Percentiles rank a stretch among this genome's conserved stretches.
Evolutionary conservation across 108 stramenopile genomes (phyloP).

Genomic region (Nannochloropsis salina): DNA sequence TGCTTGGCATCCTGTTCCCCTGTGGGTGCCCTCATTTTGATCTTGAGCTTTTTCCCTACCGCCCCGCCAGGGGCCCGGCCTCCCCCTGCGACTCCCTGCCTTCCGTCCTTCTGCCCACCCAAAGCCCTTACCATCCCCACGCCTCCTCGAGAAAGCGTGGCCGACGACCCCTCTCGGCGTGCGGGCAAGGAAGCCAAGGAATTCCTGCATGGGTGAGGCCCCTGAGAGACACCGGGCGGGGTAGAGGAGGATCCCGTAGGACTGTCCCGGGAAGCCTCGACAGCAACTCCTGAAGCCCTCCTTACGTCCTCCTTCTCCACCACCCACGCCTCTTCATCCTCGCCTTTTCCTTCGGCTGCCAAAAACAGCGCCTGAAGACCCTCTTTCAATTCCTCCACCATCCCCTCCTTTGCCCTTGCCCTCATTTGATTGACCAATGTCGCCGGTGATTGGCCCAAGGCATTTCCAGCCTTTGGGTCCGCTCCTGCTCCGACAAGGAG

Average conservation of each 20-base stretch:
- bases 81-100: too few species aligned
- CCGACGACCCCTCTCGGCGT: too few species aligned
- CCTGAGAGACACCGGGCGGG: too few species aligned
- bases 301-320: neutral
- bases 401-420: neutral
- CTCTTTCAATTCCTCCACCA: neutral
- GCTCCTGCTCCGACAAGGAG: neutral
- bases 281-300: too few species aligned
- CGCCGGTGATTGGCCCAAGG: neutral
- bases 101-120: too few species aligned
- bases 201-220: too few species aligned
- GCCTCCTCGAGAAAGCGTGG: too few species aligned
- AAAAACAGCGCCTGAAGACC: neutral
- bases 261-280: too few species aligned
- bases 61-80: too few species aligned
- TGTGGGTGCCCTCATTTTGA: neutral
- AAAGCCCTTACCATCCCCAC: too few species aligned
- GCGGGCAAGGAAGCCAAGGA: too few species aligned
- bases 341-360: neutral
- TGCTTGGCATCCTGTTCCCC: neutral
- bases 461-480: neutral
- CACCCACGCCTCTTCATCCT: neutral
- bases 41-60: neutral
- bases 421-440: neutral
- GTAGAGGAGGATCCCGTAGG: too few species aligned